A percentile compares a stretch with the other conserved stretches of the same genome.
These are phyloP conservation scores for Pseudogymnoascus sp. DNA, from an alignment of 2,329 filamentous ascomycete species.

Conservation along the genomic window DNA sequence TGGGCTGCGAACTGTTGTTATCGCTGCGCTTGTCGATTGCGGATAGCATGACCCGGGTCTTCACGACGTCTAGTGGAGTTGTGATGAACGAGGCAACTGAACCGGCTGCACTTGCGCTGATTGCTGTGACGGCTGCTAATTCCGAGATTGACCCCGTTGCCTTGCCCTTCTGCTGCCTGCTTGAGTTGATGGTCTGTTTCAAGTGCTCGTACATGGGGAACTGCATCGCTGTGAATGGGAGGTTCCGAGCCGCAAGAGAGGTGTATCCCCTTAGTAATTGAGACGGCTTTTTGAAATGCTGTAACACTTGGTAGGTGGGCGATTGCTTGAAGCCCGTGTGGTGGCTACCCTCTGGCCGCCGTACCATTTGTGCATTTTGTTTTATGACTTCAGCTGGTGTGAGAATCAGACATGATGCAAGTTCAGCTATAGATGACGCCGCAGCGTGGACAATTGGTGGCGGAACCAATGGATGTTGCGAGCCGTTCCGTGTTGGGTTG, in stretches of 20 bases:
- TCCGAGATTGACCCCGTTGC: conserved; percentile 43
- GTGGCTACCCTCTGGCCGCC: conserved; percentile 29
- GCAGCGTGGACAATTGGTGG: conserved; percentile 62
- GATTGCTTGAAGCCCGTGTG: conserved; percentile 39
- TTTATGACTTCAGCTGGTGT: conserved; percentile 88
- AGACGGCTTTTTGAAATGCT: conserved; percentile 47
- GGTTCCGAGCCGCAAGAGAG: conserved; percentile 70
- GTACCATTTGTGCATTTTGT: conserved; percentile 84
- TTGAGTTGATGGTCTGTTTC: conserved; percentile 43
- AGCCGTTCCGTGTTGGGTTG: conserved; percentile 32
- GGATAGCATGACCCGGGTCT: conserved; percentile 79
- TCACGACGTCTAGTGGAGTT: conserved; percentile 82
- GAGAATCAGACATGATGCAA: conserved; percentile 77
- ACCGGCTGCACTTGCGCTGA: conserved; percentile 66
- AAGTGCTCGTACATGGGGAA: conserved; percentile 79
- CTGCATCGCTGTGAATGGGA: conserved; percentile 81
- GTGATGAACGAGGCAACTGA: conserved; percentile 71
- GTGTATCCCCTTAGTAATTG: conserved; percentile 64
- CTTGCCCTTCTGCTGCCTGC: conserved; percentile 30
- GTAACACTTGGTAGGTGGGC: conserved; percentile 45
- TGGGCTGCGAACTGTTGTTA: neutral
- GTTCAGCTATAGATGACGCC: conserved; percentile 69
- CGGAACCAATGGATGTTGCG: conserved; percentile 61
- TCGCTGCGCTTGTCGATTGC: conserved; percentile 35
- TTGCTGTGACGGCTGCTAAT: conserved; percentile 61